Percentiles rank a stretch among this genome's conserved stretches.
Conservation (phyloP, 257 asterid species). For the Fraxinus pennsylvanica region DNA sequence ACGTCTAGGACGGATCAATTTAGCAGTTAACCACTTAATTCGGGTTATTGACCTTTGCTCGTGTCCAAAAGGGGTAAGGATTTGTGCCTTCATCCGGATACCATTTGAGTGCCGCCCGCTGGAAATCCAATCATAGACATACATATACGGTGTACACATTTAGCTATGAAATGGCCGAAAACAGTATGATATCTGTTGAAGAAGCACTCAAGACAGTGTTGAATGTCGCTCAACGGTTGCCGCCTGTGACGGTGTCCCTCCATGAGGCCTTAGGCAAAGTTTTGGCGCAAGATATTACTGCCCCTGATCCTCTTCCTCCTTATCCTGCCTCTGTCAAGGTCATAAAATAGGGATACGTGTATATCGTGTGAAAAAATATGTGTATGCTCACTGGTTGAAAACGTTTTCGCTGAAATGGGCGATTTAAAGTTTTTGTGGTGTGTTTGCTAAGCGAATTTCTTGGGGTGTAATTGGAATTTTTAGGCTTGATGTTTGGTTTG, state of each 20-base stretch:
- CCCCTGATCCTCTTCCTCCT: conserved; percentile 96
- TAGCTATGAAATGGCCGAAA: conserved; percentile 28
- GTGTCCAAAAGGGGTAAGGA: neutral
- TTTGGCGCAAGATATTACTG: conserved; percentile 72
- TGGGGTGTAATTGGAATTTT: conserved; percentile 21
- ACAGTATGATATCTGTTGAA: conserved; percentile 53
- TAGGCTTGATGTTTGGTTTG: neutral
- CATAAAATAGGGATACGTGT: neutral
- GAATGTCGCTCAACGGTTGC: conserved; percentile 54
- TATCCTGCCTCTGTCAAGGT: conserved; percentile 97
- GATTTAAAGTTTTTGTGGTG: neutral
- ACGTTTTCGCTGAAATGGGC: neutral
- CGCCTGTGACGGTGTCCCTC: conserved; percentile 62
- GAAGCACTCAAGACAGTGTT: conserved; percentile 71
- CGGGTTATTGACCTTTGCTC: neutral
- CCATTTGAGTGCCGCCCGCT: neutral
- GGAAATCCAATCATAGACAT: neutral
- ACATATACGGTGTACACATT: neutral
- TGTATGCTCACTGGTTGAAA: neutral
- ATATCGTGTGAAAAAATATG: neutral
- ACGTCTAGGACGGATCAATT: too few species aligned
- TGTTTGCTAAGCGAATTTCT: neutral
- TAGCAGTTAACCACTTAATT: too few species aligned
- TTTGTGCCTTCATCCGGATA: neutral
- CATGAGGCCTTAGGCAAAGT: conserved; percentile 69